Evolutionary conservation across 495 filamentous ascomycete genomes (phyloP), one percentile per base, ranked within the genome.

Genomic region (Penicillium parvum): DNA sequence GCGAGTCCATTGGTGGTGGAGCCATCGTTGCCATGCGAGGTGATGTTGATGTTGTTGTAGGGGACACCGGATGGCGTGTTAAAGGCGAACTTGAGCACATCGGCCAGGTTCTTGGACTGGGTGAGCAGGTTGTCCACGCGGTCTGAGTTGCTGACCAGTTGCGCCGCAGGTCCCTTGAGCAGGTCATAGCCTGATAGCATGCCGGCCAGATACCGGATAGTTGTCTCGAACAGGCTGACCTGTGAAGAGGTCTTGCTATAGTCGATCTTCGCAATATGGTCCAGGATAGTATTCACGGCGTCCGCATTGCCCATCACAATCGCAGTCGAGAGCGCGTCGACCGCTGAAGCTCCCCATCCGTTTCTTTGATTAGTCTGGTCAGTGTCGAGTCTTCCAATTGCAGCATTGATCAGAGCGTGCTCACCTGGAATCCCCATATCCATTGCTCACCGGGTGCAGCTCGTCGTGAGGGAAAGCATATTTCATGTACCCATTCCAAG

Each of bases 161-260:
- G 39, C n/a, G 76, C 60, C 19, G 85, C 68, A 5, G 86, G 86
- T 0, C 85, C 86, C 6, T 62, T 85, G 18, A 95, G 63, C 49
- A 95, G 74, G 56, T 94, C 89, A 58, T 92, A 89, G 5, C 80
- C 89, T 7, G 89, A 86, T 29, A 94, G 49, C 49, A 95, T 69
- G 12, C 89, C 89, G 11, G 72, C 88, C 3, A 95, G 67, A 50
- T 94, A 95, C 3, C 88, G 83, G 53, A 95, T 95, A 2, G 87
- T 94, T 2, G 88, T 95, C 64, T 95, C 88, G 45, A 95, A 95
- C 20, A 95, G 65, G 42, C 83, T 89, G 47, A 94, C 79, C 22
- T 43, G 23, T 10, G 66, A 67, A 1, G 55, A 42, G 3, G 85
- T 84, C 12, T 64, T 68, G 37, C 73, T 73, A 48, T 86, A 95